Evolutionary conservation across 23 red algal genomes (phyloP), one percentile per base, ranked within the genome.

Genomic region (Cyanidiococcus yangmingshanensis): DNA sequence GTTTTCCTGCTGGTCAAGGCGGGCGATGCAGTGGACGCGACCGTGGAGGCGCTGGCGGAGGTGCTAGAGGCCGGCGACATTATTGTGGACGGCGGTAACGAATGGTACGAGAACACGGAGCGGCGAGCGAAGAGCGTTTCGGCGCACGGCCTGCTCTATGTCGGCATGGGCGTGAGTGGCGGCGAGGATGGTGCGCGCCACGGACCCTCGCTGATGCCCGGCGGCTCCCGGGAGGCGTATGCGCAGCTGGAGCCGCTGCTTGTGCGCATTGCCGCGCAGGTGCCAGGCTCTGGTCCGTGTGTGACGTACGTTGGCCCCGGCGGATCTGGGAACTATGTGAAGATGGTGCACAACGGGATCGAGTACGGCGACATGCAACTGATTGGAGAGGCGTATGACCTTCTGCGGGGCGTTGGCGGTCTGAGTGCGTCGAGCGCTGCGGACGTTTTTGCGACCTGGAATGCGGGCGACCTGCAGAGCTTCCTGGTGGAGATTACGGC

Each of bases 401-500:
- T 91, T 41, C 68, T 90, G 2, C 41, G 59, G 59, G 80, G 74
- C 15, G 68, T 90, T 50, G 85, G 68, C 0, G 83, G 83, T 0
- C 39, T 97, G 77, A 38, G 35, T 39, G 76, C 58, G 0, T 1
- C 45, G 33, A 37, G 85, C 57, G 77, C 88, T 57, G 75, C 82
- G 24, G 77, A 88, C 35, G 84, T 89, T 25, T 97, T 97, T 79
- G 89, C 86, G 26, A 59, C 83, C 57, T 97, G 93, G 93, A 97
- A 97, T 38, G 41, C 33, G 40, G 85, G 79, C 57, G 79, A 83
- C 24, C 81, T 97, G 38, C 82, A 97, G 59, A 87, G 83, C 25
- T 97, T 89, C 79, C 83, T 97, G 1, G 82, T 97, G 58, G 93
- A 97, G 82, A 97, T 97, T 59, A 97, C 93, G 0, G 87, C 87